Conservation (phyloP, 2,329 filamentous ascomycete species). For the Pseudopithomyces maydicus region DNA sequence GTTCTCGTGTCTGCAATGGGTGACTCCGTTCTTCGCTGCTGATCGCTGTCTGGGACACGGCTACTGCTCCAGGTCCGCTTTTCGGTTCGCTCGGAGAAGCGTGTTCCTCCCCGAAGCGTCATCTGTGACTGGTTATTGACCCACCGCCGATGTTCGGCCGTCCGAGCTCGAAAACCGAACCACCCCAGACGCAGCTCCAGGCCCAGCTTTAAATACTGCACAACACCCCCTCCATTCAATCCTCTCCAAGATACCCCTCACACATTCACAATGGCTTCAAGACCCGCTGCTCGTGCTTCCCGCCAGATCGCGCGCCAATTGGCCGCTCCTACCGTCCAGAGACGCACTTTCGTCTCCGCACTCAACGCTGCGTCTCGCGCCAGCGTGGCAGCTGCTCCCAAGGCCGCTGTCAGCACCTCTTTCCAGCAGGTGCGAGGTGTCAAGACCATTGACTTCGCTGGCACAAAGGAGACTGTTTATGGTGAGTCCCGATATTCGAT, state of each 20-base stretch:
- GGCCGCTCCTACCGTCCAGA: conserved; percentile 55
- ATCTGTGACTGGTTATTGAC: conserved; percentile 2
- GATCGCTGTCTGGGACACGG: neutral
- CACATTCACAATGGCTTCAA: conserved; percentile 72
- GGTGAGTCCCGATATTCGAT: conserved; percentile 60
- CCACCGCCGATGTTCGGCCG: conserved; percentile 23
- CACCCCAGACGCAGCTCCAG: conserved; percentile 15
- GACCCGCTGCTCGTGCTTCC: conserved; percentile 69
- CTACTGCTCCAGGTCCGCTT: neutral
- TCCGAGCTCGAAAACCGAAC: conserved; percentile 21
- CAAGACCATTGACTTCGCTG: conserved; percentile 99
- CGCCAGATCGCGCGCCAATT: conserved; percentile 63
- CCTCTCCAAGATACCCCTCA: conserved; percentile 38
- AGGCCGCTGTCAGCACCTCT: conserved; percentile 51
- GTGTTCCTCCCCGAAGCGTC: conserved; percentile 22
- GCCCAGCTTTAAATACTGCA: conserved; percentile 31
- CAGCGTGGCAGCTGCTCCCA: conserved; percentile 52
- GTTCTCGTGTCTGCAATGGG: neutral
- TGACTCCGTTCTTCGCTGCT: conserved; percentile 2
- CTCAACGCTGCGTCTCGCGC: conserved; percentile 55
- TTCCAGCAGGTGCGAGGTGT: conserved; percentile 80
- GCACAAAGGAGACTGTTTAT: conserved; percentile 91
- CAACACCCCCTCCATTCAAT: conserved; percentile 24
- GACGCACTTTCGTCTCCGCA: conserved; percentile 64
- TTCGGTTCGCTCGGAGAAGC: conserved; percentile 21